Conservation (phyloP, 2,329 filamentous ascomycete genomes). For the Aspergillus texensis region DNA sequence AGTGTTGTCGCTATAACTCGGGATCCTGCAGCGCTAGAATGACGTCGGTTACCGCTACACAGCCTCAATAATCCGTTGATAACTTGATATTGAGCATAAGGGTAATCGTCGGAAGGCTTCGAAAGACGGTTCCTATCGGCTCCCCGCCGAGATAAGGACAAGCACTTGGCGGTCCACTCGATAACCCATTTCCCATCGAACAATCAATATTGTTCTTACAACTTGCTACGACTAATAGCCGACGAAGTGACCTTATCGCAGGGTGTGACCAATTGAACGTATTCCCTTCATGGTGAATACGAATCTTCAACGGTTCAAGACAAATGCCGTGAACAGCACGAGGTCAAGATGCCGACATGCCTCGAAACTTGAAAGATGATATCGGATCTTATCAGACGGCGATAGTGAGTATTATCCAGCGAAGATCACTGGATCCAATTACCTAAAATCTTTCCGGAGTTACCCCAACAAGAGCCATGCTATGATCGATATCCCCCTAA, state of each 20-base stretch:
- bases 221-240: neutral
- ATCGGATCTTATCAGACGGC: neutral
- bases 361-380: neutral
- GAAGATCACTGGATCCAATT: neutral
- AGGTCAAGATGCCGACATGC: neutral
- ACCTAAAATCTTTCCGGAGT: conserved; percentile 2
- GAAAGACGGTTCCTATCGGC: neutral
- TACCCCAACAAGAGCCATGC: neutral
- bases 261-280: neutral
- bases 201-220: neutral
- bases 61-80: neutral
- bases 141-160: conserved; percentile 4
- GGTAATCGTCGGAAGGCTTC: neutral
- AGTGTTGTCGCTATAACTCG: neutral
- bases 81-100: neutral
- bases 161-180: neutral
- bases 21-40: neutral
- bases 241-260: neutral
- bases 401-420: neutral
- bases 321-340: neutral
- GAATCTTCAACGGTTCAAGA: neutral
- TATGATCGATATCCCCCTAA: neutral
- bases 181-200: neutral
- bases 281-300: neutral
- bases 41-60: neutral